These are phyloP conservation scores for Carallia pectinifolia DNA, from an alignment of 345 rosid species.

Conservation along the genomic window DNA sequence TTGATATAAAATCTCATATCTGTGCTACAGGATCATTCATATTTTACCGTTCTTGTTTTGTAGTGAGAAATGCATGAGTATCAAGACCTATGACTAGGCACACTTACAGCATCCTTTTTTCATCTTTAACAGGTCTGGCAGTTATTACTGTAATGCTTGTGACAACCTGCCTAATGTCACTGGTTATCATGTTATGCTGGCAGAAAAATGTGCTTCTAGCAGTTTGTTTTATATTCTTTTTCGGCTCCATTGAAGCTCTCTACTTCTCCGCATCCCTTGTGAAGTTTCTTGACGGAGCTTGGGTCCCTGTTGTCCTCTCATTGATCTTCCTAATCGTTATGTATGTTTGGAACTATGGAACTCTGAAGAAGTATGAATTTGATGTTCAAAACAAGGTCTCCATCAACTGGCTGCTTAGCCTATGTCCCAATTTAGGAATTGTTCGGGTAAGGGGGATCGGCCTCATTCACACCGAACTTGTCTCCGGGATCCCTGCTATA, in stretches of 20 bases:
- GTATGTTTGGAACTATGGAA: slow-evolving; percentile 1
- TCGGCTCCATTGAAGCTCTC: background rate
- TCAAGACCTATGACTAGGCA: too few species aligned
- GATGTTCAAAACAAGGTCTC: background rate
- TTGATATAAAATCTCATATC: too few species aligned
- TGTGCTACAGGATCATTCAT: too few species aligned
- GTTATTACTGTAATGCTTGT: slow-evolving; percentile 1
- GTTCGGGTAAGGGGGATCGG: background rate
- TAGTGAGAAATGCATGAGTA: too few species aligned
- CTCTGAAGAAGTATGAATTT: background rate
- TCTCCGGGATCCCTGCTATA: background rate
- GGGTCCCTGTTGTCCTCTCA: background rate
- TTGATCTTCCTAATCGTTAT: background rate
- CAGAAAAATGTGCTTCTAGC: background rate
- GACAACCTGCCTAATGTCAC: slow-evolving; percentile 1
- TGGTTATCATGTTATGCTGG: background rate
- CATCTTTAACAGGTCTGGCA: background rate
- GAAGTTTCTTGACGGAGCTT: background rate
- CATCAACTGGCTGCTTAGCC: background rate
- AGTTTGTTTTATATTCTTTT: background rate
- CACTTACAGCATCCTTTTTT: background rate
- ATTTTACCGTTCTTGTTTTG: too few species aligned
- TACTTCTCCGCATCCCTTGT: slow-evolving; percentile 5
- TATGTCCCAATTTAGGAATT: background rate
- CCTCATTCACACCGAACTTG: background rate